Base-by-base conservation (phyloP, 2,329 filamentous ascomycete genomes). In the Ilyonectria sp. region DNA sequence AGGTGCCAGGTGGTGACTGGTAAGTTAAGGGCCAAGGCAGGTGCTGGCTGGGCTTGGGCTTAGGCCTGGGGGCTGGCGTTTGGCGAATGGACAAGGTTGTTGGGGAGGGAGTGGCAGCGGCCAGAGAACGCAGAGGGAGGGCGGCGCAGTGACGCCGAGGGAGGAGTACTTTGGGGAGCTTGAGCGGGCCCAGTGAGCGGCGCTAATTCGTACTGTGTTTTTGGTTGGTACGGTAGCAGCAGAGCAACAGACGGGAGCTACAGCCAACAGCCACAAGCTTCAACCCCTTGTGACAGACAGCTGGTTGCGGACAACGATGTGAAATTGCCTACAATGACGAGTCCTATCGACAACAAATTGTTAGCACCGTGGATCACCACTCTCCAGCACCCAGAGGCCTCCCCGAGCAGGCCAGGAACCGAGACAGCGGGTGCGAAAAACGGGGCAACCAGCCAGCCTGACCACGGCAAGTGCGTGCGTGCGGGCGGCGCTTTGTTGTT, bases 131-230 rank as follows among this genome's bases (percentile, higher is more conserved):
- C 46, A 37, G 21, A 57, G 53, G 40, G 21, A 57, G 53, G 40
- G 62, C 62, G 54, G 62, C 62, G 62, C 60, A 49, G 56, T 60
- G 50, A 44, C 59, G 31, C 50, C 46, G 8, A 35, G 47, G 9
- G 50, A 57, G 54, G 49, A 19, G 40, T 55, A 65, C 62, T 56
- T 65, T 50, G 43, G n/a, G 33, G 50, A 65, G 57, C 54, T 52
- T 31, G 62, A 46, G 54, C 46, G 54, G 43, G 29, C 37, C 37
- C 50, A 60, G 63, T 57, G 58, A 54, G 5, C 11, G 4, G 33
- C 9, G 10, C 2, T 7, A 44, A 65, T 26, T 54, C 62, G 60
- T 69, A 75, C 73, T 72, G 73, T 75, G 68, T 71, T 72, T 75
- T 70, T 56, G 8, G 61, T 59, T 58, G 47, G 54, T 57, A 64